A percentile compares a stretch with the other conserved stretches of the same genome.
Evolutionary conservation across 306 rosid genomes (phyloP).

Genomic region (Trifolium repens): DNA sequence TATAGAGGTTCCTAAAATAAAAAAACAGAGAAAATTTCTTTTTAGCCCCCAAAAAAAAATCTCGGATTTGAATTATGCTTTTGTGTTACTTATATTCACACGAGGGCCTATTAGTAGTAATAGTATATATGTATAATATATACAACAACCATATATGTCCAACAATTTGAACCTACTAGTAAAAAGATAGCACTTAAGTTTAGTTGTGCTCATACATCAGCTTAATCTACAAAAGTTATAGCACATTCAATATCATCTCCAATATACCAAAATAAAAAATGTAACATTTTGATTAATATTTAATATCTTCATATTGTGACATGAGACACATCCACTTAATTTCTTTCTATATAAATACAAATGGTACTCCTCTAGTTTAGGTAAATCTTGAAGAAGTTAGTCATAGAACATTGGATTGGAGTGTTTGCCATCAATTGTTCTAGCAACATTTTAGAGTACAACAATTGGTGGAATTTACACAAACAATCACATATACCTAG

Average conservation of each 20-base stretch:
- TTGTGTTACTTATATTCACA: not conserved
- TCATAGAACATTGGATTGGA: not conserved
- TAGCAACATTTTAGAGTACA: not conserved
- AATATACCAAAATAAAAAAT: not conserved
- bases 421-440: conserved; percentile 17
- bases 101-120: not conserved
- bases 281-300: conserved; percentile 6
- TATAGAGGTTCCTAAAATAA: too few species aligned
- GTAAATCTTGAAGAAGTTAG: not conserved
- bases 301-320: conserved; percentile 30
- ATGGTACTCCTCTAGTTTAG: not conserved
- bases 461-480: not conserved
- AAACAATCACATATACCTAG: not conserved
- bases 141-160: not conserved
- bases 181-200: conserved; percentile 23
- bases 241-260: conserved; percentile 14
- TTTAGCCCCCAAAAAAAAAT: too few species aligned
- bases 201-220: conserved; percentile 41
- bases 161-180: conserved; percentile 31
- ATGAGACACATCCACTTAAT: not conserved
- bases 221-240: conserved; percentile 28
- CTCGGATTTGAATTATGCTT: too few species aligned
- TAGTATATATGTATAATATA: not conserved
- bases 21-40: too few species aligned
- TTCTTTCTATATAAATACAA: conserved; percentile 47